Conservation (phyloP, 768 basidiomycete genomes). For the Tubosaeta sp. region DNA sequence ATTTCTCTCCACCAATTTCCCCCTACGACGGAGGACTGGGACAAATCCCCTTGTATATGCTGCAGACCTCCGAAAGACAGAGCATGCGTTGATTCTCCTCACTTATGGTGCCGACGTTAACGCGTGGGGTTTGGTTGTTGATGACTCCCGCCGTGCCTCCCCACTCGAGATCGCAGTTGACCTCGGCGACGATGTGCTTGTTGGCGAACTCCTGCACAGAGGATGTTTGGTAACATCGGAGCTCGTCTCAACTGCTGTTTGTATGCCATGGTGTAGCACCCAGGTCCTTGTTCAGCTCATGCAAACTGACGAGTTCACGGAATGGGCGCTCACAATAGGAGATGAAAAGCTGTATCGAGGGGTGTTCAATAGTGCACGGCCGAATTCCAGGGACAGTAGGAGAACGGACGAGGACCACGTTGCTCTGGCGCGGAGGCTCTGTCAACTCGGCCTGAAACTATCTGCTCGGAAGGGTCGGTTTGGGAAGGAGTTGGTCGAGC, state of each 20-base stretch:
- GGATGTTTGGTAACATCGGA: background rate
- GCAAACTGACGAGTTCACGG: background rate
- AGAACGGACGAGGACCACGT: background rate
- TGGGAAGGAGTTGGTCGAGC: too few relatives aligned
- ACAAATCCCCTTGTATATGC: conserved; percentile 13
- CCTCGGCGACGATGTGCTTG: background rate
- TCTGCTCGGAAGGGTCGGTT: too few relatives aligned
- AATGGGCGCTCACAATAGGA: background rate
- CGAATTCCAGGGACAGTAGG: background rate
- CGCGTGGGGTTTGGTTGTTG: background rate
- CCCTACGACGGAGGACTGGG: background rate
- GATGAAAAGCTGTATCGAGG: background rate
- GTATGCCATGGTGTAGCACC: conserved; percentile 5
- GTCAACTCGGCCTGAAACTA: background rate
- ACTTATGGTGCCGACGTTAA: background rate
- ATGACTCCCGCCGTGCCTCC: background rate
- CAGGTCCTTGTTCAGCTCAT: background rate
- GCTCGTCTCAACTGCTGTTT: background rate
- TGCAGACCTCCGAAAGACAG: background rate
- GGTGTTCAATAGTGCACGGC: conserved; percentile 4
- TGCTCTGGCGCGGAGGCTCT: background rate
- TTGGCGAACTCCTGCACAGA: background rate
- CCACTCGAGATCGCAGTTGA: conserved; percentile 1
- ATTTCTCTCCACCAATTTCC: background rate
- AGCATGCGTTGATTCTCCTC: conserved; percentile 1